These are phyloP conservation scores for Lasiodiplodia sp. DNA, from an alignment of 2,329 filamentous ascomycete species.

Conservation along the genomic window DNA sequence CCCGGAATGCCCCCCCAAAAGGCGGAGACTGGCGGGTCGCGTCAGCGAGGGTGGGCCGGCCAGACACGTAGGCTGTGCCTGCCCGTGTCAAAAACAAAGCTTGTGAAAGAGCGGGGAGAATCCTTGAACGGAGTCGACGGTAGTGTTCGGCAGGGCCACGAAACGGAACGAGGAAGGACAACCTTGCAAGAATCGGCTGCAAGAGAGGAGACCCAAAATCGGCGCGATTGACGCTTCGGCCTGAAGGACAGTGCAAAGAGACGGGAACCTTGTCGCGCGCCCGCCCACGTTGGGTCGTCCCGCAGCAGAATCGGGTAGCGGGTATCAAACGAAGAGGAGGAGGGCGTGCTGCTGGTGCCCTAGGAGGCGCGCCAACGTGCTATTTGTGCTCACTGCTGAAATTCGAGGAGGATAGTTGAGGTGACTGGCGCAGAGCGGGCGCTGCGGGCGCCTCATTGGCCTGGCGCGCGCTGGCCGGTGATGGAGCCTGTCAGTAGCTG, in stretches of 20 bases:
- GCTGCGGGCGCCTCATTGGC: slow-evolving; percentile 26
- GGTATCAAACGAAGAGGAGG: slow-evolving; percentile 24
- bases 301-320: slow-evolving; percentile 16
- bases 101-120: slow-evolving; percentile 46
- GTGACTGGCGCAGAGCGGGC: slow-evolving; percentile 24
- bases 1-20: slow-evolving; percentile 45
- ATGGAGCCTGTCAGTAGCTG: slow-evolving; percentile 20
- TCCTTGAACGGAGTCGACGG: slow-evolving; percentile 38
- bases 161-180: slow-evolving; percentile 30
- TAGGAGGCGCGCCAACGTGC: slow-evolving; percentile 17
- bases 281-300: slow-evolving; percentile 29
- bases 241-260: slow-evolving; percentile 28
- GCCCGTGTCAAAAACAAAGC: slow-evolving; percentile 37
- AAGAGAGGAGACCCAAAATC: slow-evolving; percentile 27
- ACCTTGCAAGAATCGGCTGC: slow-evolving; percentile 30
- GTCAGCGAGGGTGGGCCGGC: slow-evolving; percentile 38
- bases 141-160: slow-evolving; percentile 40
- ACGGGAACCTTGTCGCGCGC: slow-evolving; percentile 29
- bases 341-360: slow-evolving; percentile 19
- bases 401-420: slow-evolving; percentile 27
- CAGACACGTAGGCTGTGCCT: slow-evolving; percentile 40
- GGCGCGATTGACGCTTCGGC: slow-evolving; percentile 30
- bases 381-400: slow-evolving; percentile 28
- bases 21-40: slow-evolving; percentile 41
- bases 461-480: slow-evolving; percentile 18